These are phyloP conservation scores for Plenodomus tracheiphilus DNA, from an alignment of 2,329 filamentous ascomycete species.

Conservation along the genomic window DNA sequence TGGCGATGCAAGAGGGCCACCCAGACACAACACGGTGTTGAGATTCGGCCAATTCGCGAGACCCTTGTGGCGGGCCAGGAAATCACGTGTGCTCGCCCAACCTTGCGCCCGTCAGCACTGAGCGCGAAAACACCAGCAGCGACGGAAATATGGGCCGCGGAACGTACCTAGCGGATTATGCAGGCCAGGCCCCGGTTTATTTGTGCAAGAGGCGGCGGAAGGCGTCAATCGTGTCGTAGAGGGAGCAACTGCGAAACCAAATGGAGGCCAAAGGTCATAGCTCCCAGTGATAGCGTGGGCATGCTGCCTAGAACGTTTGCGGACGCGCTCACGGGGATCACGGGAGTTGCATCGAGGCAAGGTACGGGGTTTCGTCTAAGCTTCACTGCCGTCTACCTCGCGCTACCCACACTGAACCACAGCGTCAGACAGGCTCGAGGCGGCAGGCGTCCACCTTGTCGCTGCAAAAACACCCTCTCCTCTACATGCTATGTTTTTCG, in stretches of 20 bases:
- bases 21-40: not conserved
- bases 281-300: not conserved
- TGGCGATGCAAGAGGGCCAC: slow-evolving; percentile 8
- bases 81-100: not conserved
- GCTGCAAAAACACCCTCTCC: slow-evolving; percentile 7
- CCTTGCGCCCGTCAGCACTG: not conserved
- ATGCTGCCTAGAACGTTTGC: not conserved
- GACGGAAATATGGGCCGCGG: not conserved
- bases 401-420: not conserved
- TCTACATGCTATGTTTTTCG: slow-evolving; percentile 34
- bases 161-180: not conserved
- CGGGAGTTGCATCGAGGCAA: not conserved
- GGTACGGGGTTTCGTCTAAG: not conserved
- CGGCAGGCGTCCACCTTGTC: too few relatives aligned
- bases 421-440: too few relatives aligned
- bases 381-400: not conserved
- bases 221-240: not conserved
- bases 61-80: not conserved
- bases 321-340: not conserved
- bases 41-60: not conserved
- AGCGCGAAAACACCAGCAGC: not conserved
- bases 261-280: not conserved
- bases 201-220: not conserved
- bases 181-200: not conserved
- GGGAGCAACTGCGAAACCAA: not conserved